These are phyloP conservation scores for Carpinus fangiana DNA, from an alignment of 306 rosid genomes.

Conservation along the genomic window DNA sequence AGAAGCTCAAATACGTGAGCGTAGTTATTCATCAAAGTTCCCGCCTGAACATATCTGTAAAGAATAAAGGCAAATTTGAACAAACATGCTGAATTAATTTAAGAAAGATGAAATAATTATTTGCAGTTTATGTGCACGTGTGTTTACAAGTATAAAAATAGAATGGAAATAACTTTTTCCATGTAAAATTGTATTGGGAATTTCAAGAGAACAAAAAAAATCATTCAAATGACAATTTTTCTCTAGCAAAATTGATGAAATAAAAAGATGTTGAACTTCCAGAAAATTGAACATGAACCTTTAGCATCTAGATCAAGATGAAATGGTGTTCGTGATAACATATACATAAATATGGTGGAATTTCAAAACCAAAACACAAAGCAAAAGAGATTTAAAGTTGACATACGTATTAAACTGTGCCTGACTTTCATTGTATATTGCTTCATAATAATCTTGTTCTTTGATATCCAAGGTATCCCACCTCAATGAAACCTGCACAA, in stretches of 20 bases:
- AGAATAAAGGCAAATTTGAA: constrained; percentile 30
- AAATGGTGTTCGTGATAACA: no score
- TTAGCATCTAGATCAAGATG: not conserved
- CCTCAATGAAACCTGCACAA: constrained; percentile 77
- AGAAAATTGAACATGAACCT: not conserved
- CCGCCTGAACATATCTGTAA: constrained; percentile 67
- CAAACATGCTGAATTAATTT: not conserved
- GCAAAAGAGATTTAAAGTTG: constrained; percentile 21
- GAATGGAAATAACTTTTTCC: no score
- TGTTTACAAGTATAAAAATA: no score
- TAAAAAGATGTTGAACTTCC: not conserved
- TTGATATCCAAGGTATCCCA: constrained; percentile 69
- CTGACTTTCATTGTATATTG: constrained; percentile 81
- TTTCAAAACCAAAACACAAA: not conserved
- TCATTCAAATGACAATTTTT: not conserved
- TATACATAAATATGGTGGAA: not conserved
- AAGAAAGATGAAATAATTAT: no score
- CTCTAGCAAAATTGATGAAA: not conserved
- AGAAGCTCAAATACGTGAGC: constrained; percentile 97
- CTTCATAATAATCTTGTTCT: constrained; percentile 86
- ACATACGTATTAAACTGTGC: constrained; percentile 81
- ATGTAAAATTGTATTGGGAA: no score
- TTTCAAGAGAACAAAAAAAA: not conserved
- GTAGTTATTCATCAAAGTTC: constrained; percentile 70
- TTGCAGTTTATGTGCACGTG: no score